Percentiles rank a stretch among this genome's conserved stretches.
These are phyloP conservation scores for Globisporangium radiosum DNA, from an alignment of 352 stramenopile genomes.

Conservation along the genomic window DNA sequence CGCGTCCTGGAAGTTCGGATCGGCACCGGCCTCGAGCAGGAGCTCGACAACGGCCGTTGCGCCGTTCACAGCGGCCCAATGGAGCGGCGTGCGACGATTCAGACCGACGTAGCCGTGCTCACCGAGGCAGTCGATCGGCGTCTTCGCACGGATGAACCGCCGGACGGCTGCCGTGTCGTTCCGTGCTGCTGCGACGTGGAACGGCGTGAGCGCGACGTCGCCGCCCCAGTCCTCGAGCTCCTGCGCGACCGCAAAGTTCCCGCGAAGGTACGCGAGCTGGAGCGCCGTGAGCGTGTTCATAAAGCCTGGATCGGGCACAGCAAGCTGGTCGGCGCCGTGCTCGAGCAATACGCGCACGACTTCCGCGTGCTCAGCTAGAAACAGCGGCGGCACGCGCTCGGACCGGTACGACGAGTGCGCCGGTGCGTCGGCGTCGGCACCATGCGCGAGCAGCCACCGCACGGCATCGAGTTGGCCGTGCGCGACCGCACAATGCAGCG, in stretches of 20 bases:
- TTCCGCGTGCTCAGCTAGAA: slow-evolving; percentile 59
- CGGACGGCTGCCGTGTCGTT: slow-evolving; percentile 54
- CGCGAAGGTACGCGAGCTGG: slow-evolving; percentile 68
- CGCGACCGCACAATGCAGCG: slow-evolving; percentile 71
- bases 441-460: slow-evolving; percentile 58
- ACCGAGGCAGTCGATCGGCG: slow-evolving; percentile 59
- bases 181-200: slow-evolving; percentile 52
- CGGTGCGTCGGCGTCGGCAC: slow-evolving; percentile 39
- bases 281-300: slow-evolving; percentile 80
- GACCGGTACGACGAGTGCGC: slow-evolving; percentile 60
- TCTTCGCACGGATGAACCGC: slow-evolving; percentile 56
- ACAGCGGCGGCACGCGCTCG: slow-evolving; percentile 71
- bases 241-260: slow-evolving; percentile 69
- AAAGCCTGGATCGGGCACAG: slow-evolving; percentile 63
- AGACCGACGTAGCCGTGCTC: slow-evolving; percentile 78
- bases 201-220: slow-evolving; percentile 73
- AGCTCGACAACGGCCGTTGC: slow-evolving; percentile 48
- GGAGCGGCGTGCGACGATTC: slow-evolving; percentile 69
- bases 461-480: slow-evolving; percentile 65
- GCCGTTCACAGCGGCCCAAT: slow-evolving; percentile 74
- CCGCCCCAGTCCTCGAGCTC: slow-evolving; percentile 76
- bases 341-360: slow-evolving; percentile 61
- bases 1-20: slow-evolving; percentile 74
- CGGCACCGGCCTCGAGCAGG: slow-evolving; percentile 54
- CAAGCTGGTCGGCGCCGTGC: slow-evolving; percentile 54